Percentiles rank a stretch among this genome's conserved stretches.
Conservation (phyloP, 73 alveolate species). For the Blepharisma stoltei region DNA sequence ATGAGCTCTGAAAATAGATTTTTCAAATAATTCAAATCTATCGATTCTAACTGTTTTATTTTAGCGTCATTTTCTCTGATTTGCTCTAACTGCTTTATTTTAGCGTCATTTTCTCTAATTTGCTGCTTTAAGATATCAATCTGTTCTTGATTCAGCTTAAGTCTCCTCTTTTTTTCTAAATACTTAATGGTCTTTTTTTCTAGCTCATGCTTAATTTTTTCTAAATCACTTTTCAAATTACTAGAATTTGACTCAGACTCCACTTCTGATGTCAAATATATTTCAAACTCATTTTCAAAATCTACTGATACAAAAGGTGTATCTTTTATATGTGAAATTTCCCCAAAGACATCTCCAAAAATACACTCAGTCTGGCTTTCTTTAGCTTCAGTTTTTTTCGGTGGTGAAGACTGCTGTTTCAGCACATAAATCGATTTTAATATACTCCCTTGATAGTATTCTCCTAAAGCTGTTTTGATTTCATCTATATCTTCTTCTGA, state of each 20-base stretch:
- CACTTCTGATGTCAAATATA: not conserved
- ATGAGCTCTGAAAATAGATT: not conserved
- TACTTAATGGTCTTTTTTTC: not conserved
- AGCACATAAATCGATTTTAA: not conserved
- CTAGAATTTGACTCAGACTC: not conserved
- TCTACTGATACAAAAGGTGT: slow-evolving; percentile 1
- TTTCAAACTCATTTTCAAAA: not conserved
- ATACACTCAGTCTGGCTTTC: not conserved
- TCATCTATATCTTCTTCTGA: slow-evolving; percentile 9
- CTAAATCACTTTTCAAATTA: not conserved
- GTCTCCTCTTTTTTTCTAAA: slow-evolving; percentile 5
- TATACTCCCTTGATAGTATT: not conserved
- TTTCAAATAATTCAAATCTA: slow-evolving; percentile 10
- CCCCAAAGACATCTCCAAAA: not conserved
- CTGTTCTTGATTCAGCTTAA: not conserved
- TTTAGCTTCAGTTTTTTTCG: not conserved
- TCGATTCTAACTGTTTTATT: not conserved
- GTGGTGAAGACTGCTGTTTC: not conserved
- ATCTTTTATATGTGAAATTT: not conserved
- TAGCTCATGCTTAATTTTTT: not conserved
- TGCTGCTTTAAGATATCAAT: not conserved
- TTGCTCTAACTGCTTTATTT: not conserved
- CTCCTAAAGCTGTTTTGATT: slow-evolving; percentile 29
- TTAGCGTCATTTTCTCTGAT: not conserved
- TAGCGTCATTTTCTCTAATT: not conserved